These are phyloP conservation scores for Suhomyces bokatorum DNA, from an alignment of 1,139 yeast genomes.

Conservation along the genomic window DNA sequence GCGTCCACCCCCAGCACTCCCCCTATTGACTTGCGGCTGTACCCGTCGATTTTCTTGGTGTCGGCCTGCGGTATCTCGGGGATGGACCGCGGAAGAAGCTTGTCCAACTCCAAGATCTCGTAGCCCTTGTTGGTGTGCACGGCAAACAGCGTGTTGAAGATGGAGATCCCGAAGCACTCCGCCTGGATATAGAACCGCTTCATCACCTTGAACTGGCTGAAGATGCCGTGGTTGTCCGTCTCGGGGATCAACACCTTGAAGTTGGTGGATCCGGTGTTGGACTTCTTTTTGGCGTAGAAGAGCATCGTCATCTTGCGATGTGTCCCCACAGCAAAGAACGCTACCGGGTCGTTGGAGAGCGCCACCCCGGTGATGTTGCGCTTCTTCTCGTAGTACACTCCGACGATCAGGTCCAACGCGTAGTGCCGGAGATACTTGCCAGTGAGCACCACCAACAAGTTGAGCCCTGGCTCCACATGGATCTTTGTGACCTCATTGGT, in stretches of 20 bases:
- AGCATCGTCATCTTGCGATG: slow-evolving; percentile 61
- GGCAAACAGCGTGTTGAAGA: slow-evolving; percentile 63
- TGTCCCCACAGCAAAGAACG: slow-evolving; percentile 60
- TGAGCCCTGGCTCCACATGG: slow-evolving; percentile 57
- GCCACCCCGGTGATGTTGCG: slow-evolving; percentile 33
- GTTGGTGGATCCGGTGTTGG: slow-evolving; percentile 46
- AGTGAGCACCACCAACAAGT: slow-evolving; percentile 59
- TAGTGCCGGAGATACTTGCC: slow-evolving; percentile 63
- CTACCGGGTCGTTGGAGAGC: slow-evolving; percentile 40
- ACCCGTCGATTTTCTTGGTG: slow-evolving; percentile 34
- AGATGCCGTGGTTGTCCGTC: slow-evolving; percentile 48
- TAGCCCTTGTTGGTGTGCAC: slow-evolving; percentile 70
- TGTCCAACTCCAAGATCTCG: slow-evolving; percentile 64
- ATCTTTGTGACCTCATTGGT: slow-evolving; percentile 59
- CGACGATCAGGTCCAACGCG: slow-evolving; percentile 49
- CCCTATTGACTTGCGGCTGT: slow-evolving; percentile 24
- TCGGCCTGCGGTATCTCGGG: slow-evolving; percentile 44
- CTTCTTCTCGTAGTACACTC: slow-evolving; percentile 38
- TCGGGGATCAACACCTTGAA: slow-evolving; percentile 56
- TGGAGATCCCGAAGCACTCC: slow-evolving; percentile 56
- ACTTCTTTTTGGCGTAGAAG: slow-evolving; percentile 53
- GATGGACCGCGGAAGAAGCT: slow-evolving; percentile 54
- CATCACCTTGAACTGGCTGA: slow-evolving; percentile 52
- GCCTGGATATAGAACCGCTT: slow-evolving; percentile 51
- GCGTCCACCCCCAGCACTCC: slow-evolving; percentile 26